A percentile compares a stretch with the other conserved stretches of the same genome.
phyloP scores from a whole-genome alignment of 257 asterid species.

The Echites panduratus region DNA sequence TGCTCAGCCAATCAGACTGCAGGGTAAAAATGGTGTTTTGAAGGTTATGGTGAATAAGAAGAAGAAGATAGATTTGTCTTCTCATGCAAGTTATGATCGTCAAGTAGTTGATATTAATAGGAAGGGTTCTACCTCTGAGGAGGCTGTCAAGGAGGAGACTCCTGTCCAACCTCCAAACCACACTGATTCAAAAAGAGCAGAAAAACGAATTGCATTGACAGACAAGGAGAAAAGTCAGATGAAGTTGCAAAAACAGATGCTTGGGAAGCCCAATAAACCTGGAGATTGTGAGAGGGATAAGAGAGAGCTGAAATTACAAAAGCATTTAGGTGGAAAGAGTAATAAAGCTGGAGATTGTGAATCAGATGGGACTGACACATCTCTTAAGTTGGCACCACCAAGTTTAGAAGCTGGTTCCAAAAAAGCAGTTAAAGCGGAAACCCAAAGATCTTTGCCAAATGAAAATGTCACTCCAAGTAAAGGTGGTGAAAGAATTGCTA shows the following conservation, averaged over 20 bases:
- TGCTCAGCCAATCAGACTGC: slow-evolving; percentile 67
- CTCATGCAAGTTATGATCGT: slow-evolving; percentile 28
- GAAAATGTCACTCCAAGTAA: slow-evolving; percentile 35
- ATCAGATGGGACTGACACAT: slow-evolving; percentile 51
- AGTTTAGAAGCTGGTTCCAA: slow-evolving; percentile 44
- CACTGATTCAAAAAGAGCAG: slow-evolving; percentile 37
- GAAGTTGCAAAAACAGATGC: slow-evolving; percentile 17
- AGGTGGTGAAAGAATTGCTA: slow-evolving; percentile 30
- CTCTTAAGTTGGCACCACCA: slow-evolving; percentile 64
- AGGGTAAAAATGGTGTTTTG: slow-evolving; percentile 94
- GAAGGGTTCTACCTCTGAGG: slow-evolving; percentile 35
- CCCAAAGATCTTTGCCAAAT: slow-evolving; percentile 21
- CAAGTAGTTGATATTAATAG: slow-evolving; percentile 44
- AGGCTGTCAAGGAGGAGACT: slow-evolving; percentile 36
- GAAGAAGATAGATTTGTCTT: slow-evolving; percentile 48
- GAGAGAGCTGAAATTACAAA: slow-evolving; percentile 34
- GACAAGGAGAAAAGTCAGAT: slow-evolving; percentile 35
- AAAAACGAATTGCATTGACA: slow-evolving; percentile 27
- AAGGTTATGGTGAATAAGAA: slow-evolving; percentile 91
- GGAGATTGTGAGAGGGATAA: slow-evolving; percentile 33
- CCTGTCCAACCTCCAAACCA: slow-evolving; percentile 25
- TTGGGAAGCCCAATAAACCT: slow-evolving; percentile 34
- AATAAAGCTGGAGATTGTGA: slow-evolving; percentile 33
- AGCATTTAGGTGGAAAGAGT: slow-evolving; percentile 31
- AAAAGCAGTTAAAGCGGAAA: slow-evolving; percentile 55